These are phyloP conservation scores for Diaporthe sp. DNA, from an alignment of 2,329 filamentous ascomycete genomes.

Conservation along the genomic window DNA sequence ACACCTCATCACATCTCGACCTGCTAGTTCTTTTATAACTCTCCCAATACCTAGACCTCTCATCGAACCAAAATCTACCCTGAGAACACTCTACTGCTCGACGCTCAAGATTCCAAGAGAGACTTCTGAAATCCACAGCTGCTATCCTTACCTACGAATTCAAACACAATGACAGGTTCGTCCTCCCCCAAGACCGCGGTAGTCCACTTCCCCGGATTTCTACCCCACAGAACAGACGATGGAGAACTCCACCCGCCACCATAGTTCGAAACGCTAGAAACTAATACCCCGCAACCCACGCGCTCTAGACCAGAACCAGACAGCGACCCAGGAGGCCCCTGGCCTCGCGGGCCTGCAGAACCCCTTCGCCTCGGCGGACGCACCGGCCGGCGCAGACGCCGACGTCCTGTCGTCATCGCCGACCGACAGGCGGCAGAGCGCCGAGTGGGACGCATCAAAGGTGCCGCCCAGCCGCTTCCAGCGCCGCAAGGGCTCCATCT, in stretches of 20 bases:
- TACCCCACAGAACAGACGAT: constrained; percentile 1
- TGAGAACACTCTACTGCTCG: neutral
- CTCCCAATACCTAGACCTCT: constrained; percentile 2
- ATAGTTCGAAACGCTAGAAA: neutral
- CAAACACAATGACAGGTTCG: constrained; percentile 38
- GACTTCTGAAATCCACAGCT: neutral
- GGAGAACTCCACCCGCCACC: neutral
- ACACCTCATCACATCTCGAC: neutral
- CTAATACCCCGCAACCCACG: constrained; percentile 2
- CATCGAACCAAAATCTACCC: neutral
- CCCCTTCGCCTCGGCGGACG: constrained; percentile 19
- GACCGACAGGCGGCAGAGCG: constrained; percentile 54
- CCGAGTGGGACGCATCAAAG: constrained; percentile 74
- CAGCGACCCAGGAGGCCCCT: constrained; percentile 46
- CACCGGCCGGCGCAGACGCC: constrained; percentile 29
- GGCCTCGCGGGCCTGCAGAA: constrained; percentile 40
- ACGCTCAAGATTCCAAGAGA: neutral
- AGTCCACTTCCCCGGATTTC: constrained; percentile 15
- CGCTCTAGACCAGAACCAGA: constrained; percentile 39
- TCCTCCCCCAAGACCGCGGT: neutral
- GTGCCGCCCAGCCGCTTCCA: constrained; percentile 78
- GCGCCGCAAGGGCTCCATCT: constrained; percentile 78
- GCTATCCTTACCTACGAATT: constrained; percentile 1
- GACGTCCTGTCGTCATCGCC: constrained; percentile 51
- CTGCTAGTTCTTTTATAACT: neutral